phyloP scores from a whole-genome alignment of 2,329 filamentous ascomycete species.

The Triangularia setosa region DNA sequence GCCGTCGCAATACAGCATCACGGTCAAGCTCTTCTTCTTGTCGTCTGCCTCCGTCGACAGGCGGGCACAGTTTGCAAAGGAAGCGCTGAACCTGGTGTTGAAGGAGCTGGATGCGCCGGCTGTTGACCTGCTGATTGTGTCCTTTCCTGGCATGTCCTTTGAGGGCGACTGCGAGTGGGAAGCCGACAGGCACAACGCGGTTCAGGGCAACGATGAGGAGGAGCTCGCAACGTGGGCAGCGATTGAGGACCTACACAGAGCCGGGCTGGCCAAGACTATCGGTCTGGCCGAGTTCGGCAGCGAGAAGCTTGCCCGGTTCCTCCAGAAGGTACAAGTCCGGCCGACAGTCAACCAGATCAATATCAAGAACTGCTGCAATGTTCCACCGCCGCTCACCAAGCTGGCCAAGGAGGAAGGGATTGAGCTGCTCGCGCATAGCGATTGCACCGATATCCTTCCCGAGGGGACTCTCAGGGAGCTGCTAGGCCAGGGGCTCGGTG shows the following conservation, averaged over 20 bases:
- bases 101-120: conserved; percentile 71
- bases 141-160: conserved; percentile 89
- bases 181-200: conserved; percentile 58
- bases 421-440: conserved; percentile 87
- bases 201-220: conserved; percentile 63
- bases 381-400: conserved; percentile 79
- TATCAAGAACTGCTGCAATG: conserved; percentile 89
- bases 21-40: conserved; percentile 91
- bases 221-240: conserved; percentile 66
- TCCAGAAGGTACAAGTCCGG: conserved; percentile 64
- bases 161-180: conserved; percentile 87
- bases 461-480: conserved; percentile 80
- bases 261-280: conserved; percentile 69
- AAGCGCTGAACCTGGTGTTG: conserved; percentile 76
- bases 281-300: conserved; percentile 91
- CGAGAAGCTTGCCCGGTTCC: conserved; percentile 73
- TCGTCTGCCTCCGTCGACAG: conserved; percentile 62
- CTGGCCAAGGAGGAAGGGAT: conserved; percentile 81
- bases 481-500: conserved; percentile 66
- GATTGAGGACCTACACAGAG: conserved; percentile 67
- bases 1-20: conserved; percentile 83
- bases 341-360: conserved; percentile 95
- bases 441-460: conserved; percentile 88
- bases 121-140: conserved; percentile 86
- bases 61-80: conserved; percentile 66